Evolutionary conservation across 257 asterid genomes (phyloP), one percentile per base, ranked within the genome.

Genomic region (Solanum ossicruentum): DNA sequence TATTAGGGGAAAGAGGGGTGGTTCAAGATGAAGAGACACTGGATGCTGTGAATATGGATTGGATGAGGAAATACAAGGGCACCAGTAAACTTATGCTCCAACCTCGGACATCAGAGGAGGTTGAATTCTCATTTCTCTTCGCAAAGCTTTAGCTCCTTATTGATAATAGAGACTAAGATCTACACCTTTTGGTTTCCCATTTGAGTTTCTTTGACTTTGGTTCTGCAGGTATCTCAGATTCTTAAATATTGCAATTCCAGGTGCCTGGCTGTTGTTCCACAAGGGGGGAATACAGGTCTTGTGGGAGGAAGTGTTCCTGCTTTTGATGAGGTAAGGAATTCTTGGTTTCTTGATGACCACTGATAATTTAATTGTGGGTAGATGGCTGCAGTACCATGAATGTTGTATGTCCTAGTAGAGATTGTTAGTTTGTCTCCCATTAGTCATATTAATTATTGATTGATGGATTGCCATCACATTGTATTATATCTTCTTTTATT

Each of bases 261-360:
- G 88, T 83, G 92, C 91, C 91, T 96, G 86, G 97, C 99, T 82
- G 98, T 95, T 92, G 99, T 95, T 84, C 99, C 99, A 36, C 99
- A 96, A 91, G 99, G 99, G 80, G 99, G 99, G 86, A 96, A 96
- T 88, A 96, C 98, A 54, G 97, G 99, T 84, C 98, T 96, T 86
- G 99, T 96, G 87, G 99, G 99, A 90, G 99, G 99, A 85, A 96
- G 99, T 72, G 92, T 96, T 70, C 99, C 99, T 54, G 97, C 95
- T 86, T 92, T 91, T 90, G 99, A 96, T 85, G 99, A 96, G 98
- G 99, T 96, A 91, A 84, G 83, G 43, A 15, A n/a, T n/a, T 49
- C 87, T 57, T 60, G n/a, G 83, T 77, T 41, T 55, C 82, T 61
- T 52, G 18, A 51, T 86, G 65, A 82, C 84, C 57, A 21, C 65